Base-by-base conservation (phyloP, 768 basidiomycete genomes). In the Imleria badia region DNA sequence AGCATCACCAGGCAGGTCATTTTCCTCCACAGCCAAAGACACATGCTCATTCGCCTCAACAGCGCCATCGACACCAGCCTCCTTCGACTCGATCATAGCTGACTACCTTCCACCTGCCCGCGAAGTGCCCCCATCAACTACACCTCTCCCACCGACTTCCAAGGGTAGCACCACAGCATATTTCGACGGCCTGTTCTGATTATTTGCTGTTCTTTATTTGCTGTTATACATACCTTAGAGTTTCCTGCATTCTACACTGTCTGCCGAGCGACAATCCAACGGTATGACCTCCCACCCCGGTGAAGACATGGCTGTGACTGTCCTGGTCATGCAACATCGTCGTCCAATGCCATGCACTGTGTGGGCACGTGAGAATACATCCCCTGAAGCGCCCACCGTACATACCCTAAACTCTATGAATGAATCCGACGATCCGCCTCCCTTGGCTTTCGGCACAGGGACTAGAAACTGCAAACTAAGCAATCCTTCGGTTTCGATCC, bases 391-490 rank as follows among this genome's bases (percentile, higher is more conserved):
- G 30, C 44, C 8, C 39, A 15, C 15, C 20, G 33, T 15, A 76
- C 88, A 66, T 62, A 95, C 94, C 72, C 88, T 80, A 67, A 94
- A 95, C 63, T 96, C 94, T 47, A 96, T 85, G 62, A 94, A 94
- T 0, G 85, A 90, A 49, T 84, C 77, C 46, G 78, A 74, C 20
- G 72, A 74, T 20, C 72, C 79, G 6, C 67, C 72, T 22, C 69
- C 72, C 22, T 63, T 72, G 4, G 68, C 63, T 29, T 66, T 73
- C 72, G 76, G 42, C 73, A 78, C 33, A 3, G 84, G 87, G 79
- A 97, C 94, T 60, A 97, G 78, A 70, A 97, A 91, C 63, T 98
- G 96, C 55, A 98, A 72, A 63, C 91, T 91, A 35, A 98, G 74
- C 41, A 94, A 71, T 0, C 96, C 96, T 48, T 84, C 81, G 20